Percentiles rank a stretch among this genome's conserved stretches.
Evolutionary conservation across 768 basidiomycete species (phyloP).

Genomic region (Naganishia randhawae): DNA sequence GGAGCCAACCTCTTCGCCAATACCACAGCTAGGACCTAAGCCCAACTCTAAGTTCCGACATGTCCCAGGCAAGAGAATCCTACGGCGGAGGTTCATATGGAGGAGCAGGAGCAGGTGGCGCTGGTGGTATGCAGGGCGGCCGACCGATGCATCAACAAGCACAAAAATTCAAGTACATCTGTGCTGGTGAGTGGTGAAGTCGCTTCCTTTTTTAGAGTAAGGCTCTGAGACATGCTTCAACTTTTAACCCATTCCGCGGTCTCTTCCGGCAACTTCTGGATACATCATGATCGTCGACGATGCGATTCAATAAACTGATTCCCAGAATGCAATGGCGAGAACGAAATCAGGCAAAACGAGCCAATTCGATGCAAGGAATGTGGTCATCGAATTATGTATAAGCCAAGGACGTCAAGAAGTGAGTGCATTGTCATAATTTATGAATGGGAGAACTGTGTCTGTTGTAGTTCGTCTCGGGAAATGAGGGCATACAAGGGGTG

Average conservation of each 20-base stretch:
- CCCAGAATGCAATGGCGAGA: slow-evolving; percentile 84
- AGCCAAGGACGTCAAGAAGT: slow-evolving; percentile 93
- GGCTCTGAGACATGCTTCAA: background rate
- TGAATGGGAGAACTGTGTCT: background rate
- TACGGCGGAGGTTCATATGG: slow-evolving; percentile 9
- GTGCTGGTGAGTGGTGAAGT: slow-evolving; percentile 22
- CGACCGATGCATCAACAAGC: slow-evolving; percentile 23
- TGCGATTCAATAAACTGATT: background rate
- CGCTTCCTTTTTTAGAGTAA: background rate
- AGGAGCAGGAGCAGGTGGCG: slow-evolving; percentile 1
- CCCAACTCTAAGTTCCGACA: background rate
- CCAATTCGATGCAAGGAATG: slow-evolving; percentile 94
- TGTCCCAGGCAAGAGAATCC: slow-evolving; percentile 12
- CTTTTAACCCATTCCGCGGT: no score
- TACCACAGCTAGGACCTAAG: background rate
- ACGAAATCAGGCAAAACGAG: slow-evolving; percentile 83
- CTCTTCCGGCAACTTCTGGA: background rate
- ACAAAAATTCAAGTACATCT: slow-evolving; percentile 30
- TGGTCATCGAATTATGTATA: slow-evolving; percentile 98
- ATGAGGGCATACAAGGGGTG: no score
- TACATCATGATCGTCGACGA: background rate
- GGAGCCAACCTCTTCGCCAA: background rate
- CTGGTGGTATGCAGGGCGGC: slow-evolving; percentile 7
- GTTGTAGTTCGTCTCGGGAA: background rate
- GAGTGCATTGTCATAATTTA: slow-evolving; percentile 45